Percentiles rank a stretch among this genome's conserved stretches.
Evolutionary conservation across 345 rosid species (phyloP).

Genomic region (Luvunga scandens): DNA sequence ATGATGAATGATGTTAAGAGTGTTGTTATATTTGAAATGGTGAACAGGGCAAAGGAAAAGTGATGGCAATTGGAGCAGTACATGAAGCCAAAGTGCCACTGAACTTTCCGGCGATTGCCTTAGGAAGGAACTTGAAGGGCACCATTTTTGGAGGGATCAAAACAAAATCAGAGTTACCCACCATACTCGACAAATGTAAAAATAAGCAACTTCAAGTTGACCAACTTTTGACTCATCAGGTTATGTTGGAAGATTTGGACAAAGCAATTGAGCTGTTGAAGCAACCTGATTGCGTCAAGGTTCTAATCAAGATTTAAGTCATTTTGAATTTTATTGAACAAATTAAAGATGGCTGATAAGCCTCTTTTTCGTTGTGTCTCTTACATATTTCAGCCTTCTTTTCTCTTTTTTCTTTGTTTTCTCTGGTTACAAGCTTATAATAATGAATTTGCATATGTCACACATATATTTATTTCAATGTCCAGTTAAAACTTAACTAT

Average conservation of each 20-base stretch:
- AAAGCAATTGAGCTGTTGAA: not conserved
- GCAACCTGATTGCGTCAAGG: not conserved
- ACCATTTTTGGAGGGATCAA: constrained; percentile 60
- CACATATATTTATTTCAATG: too few relatives aligned
- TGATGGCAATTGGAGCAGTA: constrained; percentile 38
- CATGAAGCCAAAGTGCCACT: constrained; percentile 15
- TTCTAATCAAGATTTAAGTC: not conserved
- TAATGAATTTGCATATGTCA: too few relatives aligned
- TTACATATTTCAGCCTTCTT: too few relatives aligned
- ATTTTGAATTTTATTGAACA: too few relatives aligned
- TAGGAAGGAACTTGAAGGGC: constrained; percentile 52
- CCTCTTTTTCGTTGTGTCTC: too few relatives aligned
- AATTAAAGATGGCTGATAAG: too few relatives aligned
- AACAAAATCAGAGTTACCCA: constrained; percentile 47
- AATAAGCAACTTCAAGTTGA: constrained; percentile 18
- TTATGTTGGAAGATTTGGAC: not conserved
- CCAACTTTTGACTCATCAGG: not conserved
- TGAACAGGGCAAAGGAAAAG: constrained; percentile 44
- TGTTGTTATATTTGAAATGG: not conserved
- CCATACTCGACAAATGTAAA: constrained; percentile 42
- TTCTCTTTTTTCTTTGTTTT: too few relatives aligned
- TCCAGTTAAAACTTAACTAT: too few relatives aligned
- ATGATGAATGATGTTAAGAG: not conserved
- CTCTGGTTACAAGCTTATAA: too few relatives aligned
- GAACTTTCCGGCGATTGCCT: constrained; percentile 22